Conservation (phyloP, 2,329 filamentous ascomycete species). For the Aspergillus costaricaensis region DNA sequence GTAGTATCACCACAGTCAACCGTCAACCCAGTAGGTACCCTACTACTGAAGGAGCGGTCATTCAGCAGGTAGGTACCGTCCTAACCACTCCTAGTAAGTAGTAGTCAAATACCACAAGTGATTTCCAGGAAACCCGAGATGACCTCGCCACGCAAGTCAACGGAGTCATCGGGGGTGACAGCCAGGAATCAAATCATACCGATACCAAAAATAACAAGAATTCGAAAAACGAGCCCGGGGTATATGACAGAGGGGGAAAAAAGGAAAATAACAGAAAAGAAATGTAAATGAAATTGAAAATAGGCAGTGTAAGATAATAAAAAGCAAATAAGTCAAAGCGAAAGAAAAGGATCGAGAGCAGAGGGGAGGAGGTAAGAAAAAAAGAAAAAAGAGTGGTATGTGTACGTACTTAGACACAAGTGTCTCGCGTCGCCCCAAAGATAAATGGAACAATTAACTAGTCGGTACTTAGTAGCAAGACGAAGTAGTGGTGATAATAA, state of each 20-base stretch:
- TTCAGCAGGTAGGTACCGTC: too few relatives aligned
- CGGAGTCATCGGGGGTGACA: not conserved
- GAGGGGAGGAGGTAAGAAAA: not conserved
- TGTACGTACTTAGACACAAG: conserved; percentile 15
- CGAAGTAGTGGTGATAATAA: not conserved
- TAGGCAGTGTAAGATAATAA: conserved; percentile 9
- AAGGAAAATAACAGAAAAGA: conserved; percentile 4
- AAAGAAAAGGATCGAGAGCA: not conserved
- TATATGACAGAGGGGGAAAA: not conserved
- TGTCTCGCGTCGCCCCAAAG: conserved; percentile 4
- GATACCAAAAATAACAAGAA: not conserved
- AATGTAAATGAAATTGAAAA: not conserved
- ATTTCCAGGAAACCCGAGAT: not conserved
- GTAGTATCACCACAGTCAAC: not conserved
- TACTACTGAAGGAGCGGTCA: not conserved
- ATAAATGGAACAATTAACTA: not conserved
- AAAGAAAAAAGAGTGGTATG: conserved; percentile 10
- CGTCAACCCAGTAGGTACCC: not conserved
- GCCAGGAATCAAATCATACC: not conserved
- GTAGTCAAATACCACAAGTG: too few relatives aligned
- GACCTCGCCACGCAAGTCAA: not conserved
- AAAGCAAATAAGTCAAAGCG: conserved; percentile 10
- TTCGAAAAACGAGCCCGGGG: not conserved
- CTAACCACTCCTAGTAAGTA: too few relatives aligned
- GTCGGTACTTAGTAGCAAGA: too few relatives aligned